Evolutionary conservation across 2,329 filamentous ascomycete genomes (phyloP), one percentile per base, ranked within the genome.

Genomic region (Aspergillus sp.): DNA sequence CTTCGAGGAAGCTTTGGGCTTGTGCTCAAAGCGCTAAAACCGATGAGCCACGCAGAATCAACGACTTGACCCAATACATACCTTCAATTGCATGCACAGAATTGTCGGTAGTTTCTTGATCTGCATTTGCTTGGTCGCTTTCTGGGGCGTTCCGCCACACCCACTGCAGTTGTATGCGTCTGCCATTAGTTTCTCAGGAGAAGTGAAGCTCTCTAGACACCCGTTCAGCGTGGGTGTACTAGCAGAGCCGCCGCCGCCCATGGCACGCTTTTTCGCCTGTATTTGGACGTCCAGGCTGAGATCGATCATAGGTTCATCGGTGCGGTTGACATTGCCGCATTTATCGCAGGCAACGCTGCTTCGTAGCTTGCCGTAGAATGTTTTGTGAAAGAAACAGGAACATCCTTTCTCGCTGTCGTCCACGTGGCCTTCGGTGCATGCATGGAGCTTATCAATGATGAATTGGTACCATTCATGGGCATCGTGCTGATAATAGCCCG

Each of bases 391-490:
- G 49, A 96, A 84, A 60, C 89, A 98, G 37, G 80, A 75, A 66
- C 91, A 96, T 45, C 52, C 63, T 31, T 60, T 57, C 12, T 56
- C 53, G 26, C 57, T 50, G 46, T 67, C 73, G 51, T 78, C 80
- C 24, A 74, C 72, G 43, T 83, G 79, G 10, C 79, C 79, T 47
- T 88, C 91, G 25, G 86, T 68, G 7, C 65, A 74, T 52, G 82
- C 77, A 53, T 95, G 89, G 11, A 98, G 71, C 48, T 91, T 84
- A 63, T 95, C 89, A 22, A 93, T 81, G 20, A 96, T 74, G 52
- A 93, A 95, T 55, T 94, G 86, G 58, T 95, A 93, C 62, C 93
- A 96, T 57, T 96, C 89, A 54, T 96, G 89, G 1, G 89, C 89
- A 53, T 96, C 89, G 64, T 96, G 89, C 60, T 96, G 89, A 50